Evolutionary conservation across 2,329 filamentous ascomycete genomes (phyloP).

Genomic region (Orbilia javanica): DNA sequence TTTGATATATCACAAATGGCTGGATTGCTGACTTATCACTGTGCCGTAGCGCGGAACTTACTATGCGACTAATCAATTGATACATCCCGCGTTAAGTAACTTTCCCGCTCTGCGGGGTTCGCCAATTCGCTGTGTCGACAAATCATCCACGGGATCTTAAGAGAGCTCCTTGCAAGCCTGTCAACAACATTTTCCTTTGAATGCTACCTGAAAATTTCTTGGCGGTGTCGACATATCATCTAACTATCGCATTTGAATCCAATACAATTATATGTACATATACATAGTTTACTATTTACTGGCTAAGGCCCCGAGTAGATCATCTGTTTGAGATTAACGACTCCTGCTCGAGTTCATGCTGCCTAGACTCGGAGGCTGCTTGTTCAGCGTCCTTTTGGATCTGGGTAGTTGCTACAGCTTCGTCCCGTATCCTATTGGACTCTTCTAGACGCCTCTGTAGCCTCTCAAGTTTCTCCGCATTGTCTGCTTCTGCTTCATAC

Average conservation of each 20-base stretch:
- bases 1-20: slow-evolving; percentile 20
- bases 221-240: slow-evolving; percentile 8
- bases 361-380: slow-evolving; percentile 48
- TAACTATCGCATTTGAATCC: slow-evolving; percentile 21
- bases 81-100: slow-evolving; percentile 23
- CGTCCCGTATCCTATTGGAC: slow-evolving; percentile 22
- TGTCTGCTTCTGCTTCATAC: slow-evolving; percentile 44
- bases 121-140: slow-evolving; percentile 19
- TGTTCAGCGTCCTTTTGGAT: slow-evolving; percentile 41
- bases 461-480: slow-evolving; percentile 38
- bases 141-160: not conserved
- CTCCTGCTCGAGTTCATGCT: slow-evolving; percentile 38
- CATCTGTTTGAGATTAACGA: slow-evolving; percentile 28
- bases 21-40: slow-evolving; percentile 49
- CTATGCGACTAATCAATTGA: slow-evolving; percentile 58
- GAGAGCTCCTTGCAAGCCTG: slow-evolving; percentile 25
- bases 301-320: not conserved
- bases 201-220: slow-evolving; percentile 5
- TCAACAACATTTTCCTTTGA: not conserved
- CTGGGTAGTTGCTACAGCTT: slow-evolving; percentile 17
- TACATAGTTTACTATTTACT: slow-evolving; percentile 31
- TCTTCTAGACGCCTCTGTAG: slow-evolving; percentile 16
- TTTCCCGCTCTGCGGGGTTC: slow-evolving; percentile 49
- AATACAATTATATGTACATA: slow-evolving; percentile 48
- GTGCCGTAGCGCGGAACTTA: slow-evolving; percentile 53